Base-by-base conservation (phyloP, 345 rosid genomes). In the Trapa bicornis region DNA sequence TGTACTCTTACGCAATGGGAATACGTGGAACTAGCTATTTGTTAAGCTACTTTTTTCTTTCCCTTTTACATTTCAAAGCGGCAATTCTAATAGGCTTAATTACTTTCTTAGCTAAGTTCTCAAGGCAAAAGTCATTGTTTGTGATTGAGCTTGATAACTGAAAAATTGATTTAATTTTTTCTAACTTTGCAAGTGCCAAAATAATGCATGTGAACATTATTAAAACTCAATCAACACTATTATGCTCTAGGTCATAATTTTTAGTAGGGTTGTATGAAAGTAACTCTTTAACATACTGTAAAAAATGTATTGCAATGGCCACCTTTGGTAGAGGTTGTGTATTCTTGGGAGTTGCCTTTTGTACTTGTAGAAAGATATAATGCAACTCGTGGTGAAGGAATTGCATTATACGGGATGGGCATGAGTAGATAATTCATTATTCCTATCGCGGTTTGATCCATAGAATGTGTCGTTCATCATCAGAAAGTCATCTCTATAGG, bases 341-440 rank as follows among this genome's bases (percentile, higher is more conserved):
- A 93, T 69, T 84, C 89, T 9, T 80, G 89, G 89, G 97, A 90
- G 72, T 78, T 90, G 75, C 99, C 99, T 74, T 75, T 85, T 35
- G 87, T 87, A 42, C 92, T 93, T 43, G 76, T 90, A 69, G 95
- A 90, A 70, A 86, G 96, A 68, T 93, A 93, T 58, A 93, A 93
- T 73, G 83, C 89, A 6, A 89, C 99, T 52, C 92, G 99, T 17
- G 97, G 99, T 14, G 99, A 93, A 79, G 99, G 97, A 50, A 93
- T 90, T 10, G 99, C 97, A 33, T 67, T 93, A 48, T 93, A 97
- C 65, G 99, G 98, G 96, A 6, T 93, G 99, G 99, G 99, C 99
- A 32, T 90, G 97, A 0, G 97, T 93, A 0, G 97, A 93, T 47
- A 90, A 87, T 74, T 87, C 96, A 48, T 68, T 93, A 75, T 93